These are phyloP conservation scores for Trichoderma afroharzianum DNA, from an alignment of 2,329 filamentous ascomycete genomes.

Conservation along the genomic window DNA sequence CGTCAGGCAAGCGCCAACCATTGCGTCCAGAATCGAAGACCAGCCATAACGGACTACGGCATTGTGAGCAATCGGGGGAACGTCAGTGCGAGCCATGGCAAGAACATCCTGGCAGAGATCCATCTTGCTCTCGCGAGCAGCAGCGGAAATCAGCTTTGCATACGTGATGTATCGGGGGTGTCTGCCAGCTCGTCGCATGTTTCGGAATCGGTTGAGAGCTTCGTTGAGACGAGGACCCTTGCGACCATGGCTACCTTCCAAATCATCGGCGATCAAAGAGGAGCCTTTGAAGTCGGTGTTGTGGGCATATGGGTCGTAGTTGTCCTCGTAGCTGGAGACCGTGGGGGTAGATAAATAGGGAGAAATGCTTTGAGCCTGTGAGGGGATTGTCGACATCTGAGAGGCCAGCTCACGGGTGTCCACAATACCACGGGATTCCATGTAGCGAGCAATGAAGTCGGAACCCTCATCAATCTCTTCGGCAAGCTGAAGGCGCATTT, in stretches of 20 bases:
- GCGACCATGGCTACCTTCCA: constrained; percentile 75
- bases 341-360: constrained; percentile 53
- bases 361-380: constrained; percentile 43
- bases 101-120: constrained; percentile 82
- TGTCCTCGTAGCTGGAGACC: constrained; percentile 68
- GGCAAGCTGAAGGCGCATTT: constrained; percentile 52
- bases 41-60: constrained; percentile 88
- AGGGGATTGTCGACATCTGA: constrained; percentile 39
- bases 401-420: constrained; percentile 55
- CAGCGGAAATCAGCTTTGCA: constrained; percentile 87
- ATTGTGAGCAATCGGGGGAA: constrained; percentile 81
- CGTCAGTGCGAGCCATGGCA: constrained; percentile 81
- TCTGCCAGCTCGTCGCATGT: constrained; percentile 87
- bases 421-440: constrained; percentile 51
- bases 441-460: constrained; percentile 62
- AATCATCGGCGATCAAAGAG: constrained; percentile 80
- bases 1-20: constrained; percentile 88
- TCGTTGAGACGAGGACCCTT: constrained; percentile 73
- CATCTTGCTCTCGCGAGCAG: constrained; percentile 79
- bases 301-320: constrained; percentile 84
- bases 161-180: constrained; percentile 96
- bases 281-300: constrained; percentile 93
- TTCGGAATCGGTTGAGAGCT: constrained; percentile 78
- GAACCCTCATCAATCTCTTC: constrained; percentile 87
- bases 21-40: constrained; percentile 93